Base-by-base conservation (phyloP, 2,329 filamentous ascomycete species). In the Fusarium sp. region DNA sequence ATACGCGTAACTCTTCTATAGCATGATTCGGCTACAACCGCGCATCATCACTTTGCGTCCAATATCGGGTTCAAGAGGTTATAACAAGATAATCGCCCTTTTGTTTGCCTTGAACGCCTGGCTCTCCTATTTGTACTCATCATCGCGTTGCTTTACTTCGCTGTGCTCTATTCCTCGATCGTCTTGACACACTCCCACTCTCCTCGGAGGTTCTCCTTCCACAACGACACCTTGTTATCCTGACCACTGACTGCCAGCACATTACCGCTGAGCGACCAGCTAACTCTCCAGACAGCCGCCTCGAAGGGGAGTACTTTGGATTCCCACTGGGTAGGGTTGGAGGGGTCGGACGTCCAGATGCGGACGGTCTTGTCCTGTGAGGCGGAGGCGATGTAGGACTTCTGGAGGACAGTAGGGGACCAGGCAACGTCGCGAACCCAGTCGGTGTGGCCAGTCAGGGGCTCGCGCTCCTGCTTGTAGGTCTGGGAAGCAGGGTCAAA, bases 391-490 rank as follows among this genome's bases (percentile, higher is more conserved):
- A 99, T 98, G 83, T 99, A 99, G 61, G 91, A 94, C 86, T 97
- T 98, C 75, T 94, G 93, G 62, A 99, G 86, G 57, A 98, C 93
- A 24, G 94, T 98, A 13, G 96, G 96, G 50, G 92, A 95, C 96
- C 96, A 99, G 15, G 95, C 93, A 14, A 99, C 96, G 80, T 99
- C 96, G 69, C 96, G 91, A 57, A 99, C 96, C 96, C 96, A 99
- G 84, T 98, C 96, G 7, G 89, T 88, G 82, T 99, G 96, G 67
- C 96, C 96, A 3, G 86, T 82, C 70, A 99, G 84, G 13, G 91
- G 82, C 69, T 88, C 87, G 24, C 85, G 79, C 78, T 91, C 89
- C 73, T 85, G 84, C 78, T 87, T 88, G 80, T 91, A 92, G 28
- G 80, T 82, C 76, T 89, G 84, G 8, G 84, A 82, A n/a, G 86